phyloP scores from a whole-genome alignment of 768 basidiomycete species.

The Paxillus ammoniavirescens region DNA sequence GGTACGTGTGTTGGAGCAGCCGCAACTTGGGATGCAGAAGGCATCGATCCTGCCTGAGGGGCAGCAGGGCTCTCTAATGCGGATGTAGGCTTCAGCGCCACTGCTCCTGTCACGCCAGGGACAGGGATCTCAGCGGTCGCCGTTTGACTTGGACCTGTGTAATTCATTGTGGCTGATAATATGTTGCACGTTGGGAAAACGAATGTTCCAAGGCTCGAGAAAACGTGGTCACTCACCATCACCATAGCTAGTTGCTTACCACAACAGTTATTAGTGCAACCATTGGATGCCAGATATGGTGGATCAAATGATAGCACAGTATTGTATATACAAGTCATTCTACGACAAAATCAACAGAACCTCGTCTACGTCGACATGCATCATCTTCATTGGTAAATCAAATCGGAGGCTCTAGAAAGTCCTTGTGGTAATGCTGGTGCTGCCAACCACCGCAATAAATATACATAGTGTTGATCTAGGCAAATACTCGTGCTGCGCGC shows the following conservation, averaged over 20 bases:
- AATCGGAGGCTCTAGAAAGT: too few species aligned
- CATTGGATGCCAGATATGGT: too few species aligned
- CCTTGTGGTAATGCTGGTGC: too few species aligned
- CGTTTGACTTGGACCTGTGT: not conserved
- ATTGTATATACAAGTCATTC: not conserved
- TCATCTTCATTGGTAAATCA: too few species aligned
- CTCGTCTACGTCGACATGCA: not conserved
- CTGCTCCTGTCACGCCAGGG: not conserved
- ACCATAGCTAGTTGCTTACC: too few species aligned
- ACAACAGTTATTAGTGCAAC: too few species aligned
- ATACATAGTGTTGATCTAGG: slow-evolving; percentile 18
- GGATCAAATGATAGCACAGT: not conserved
- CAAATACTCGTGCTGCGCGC: slow-evolving; percentile 14
- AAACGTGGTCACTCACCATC: too few species aligned
- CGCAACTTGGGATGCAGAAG: not conserved
- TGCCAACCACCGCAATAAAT: slow-evolving; percentile 17
- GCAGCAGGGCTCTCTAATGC: not conserved
- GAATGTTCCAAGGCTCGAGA: too few species aligned
- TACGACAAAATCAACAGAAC: not conserved
- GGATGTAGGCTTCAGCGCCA: not conserved
- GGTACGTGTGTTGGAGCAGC: not conserved
- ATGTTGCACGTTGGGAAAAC: too few species aligned
- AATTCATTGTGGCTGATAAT: not conserved
- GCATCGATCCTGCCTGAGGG: slow-evolving; percentile 2
- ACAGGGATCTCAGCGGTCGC: slow-evolving; percentile 1